phyloP scores from a whole-genome alignment of 768 basidiomycete genomes.

The Trametes punicea region DNA sequence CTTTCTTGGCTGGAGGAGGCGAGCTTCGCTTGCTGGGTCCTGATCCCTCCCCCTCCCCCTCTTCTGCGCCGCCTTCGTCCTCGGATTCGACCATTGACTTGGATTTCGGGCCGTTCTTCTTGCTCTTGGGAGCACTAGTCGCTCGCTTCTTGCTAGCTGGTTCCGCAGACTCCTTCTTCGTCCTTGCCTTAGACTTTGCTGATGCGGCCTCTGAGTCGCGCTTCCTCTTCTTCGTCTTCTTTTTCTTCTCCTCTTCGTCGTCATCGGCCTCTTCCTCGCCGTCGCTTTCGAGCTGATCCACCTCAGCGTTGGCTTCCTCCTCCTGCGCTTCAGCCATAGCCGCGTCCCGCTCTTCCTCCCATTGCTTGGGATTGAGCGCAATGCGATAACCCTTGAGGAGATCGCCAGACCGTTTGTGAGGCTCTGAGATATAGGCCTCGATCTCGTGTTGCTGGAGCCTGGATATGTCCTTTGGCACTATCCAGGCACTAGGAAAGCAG shows the following conservation, averaged over 20 bases:
- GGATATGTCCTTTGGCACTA: constrained; percentile 76
- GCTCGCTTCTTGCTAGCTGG: constrained; percentile 37
- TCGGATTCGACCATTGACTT: constrained; percentile 66
- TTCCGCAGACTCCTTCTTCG: constrained; percentile 42
- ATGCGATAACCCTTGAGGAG: constrained; percentile 75
- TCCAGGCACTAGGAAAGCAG: constrained; percentile 66
- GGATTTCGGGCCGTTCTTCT: constrained; percentile 59
- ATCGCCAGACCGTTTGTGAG: constrained; percentile 72
- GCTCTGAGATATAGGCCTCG: constrained; percentile 74
- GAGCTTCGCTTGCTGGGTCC: constrained; percentile 52
- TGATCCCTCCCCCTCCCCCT: constrained; percentile 37
- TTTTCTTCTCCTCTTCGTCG: constrained; percentile 44
- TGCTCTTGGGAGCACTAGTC: constrained; percentile 36
- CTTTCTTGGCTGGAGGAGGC: constrained; percentile 64
- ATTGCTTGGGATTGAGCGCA: constrained; percentile 67
- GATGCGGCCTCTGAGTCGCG: constrained; percentile 52
- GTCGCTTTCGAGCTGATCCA: constrained; percentile 62
- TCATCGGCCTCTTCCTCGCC: constrained; percentile 50
- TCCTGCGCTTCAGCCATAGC: constrained; percentile 34
- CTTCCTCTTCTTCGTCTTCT: constrained; percentile 57
- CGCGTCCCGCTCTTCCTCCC: constrained; percentile 48
- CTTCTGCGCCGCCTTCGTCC: constrained; percentile 40
- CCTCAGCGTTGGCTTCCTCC: constrained; percentile 54
- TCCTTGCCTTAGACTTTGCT: constrained; percentile 40
- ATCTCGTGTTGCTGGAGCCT: constrained; percentile 78